phyloP scores from a whole-genome alignment of 441 rosid species.

The Aquilaria agallochum region DNA sequence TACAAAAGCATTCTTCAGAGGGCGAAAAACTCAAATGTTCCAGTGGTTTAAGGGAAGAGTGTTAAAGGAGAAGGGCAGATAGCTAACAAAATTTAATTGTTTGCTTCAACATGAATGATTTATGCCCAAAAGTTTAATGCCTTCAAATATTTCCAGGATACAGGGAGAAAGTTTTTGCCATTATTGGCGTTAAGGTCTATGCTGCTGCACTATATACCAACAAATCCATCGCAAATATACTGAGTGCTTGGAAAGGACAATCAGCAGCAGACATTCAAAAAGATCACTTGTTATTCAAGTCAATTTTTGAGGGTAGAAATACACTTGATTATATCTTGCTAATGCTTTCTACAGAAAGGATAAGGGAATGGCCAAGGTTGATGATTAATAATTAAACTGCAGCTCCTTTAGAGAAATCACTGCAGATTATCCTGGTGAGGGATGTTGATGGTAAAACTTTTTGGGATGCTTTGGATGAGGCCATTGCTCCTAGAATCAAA shows the following conservation, averaged over 20 bases:
- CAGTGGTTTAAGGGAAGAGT: too few species aligned
- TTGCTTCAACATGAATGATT: not conserved
- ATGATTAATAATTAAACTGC: conserved; percentile 14
- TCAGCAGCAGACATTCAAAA: conserved; percentile 43
- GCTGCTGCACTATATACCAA: conserved; percentile 77
- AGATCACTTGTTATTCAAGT: conserved; percentile 44
- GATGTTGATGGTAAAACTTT: conserved; percentile 92
- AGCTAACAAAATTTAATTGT: too few species aligned
- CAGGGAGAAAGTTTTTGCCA: conserved; percentile 69
- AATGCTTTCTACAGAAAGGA: not conserved
- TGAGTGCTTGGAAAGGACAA: conserved; percentile 58
- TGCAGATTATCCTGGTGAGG: conserved; percentile 83
- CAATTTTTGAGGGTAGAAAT: conserved; percentile 53
- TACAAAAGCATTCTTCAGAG: too few species aligned
- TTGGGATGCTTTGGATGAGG: conserved; percentile 85
- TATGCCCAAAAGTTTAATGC: not conserved
- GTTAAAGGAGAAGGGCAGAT: too few species aligned
- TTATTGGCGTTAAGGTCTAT: conserved; percentile 83
- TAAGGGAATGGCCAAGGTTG: conserved; percentile 5
- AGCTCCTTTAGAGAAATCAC: conserved; percentile 64
- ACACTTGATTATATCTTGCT: not conserved
- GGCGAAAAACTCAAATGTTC: too few species aligned
- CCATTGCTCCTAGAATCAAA: conserved; percentile 67
- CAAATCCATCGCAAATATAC: conserved; percentile 37
- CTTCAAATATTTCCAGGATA: conserved; percentile 46